Percentiles rank a stretch among this genome's conserved stretches.
Evolutionary conservation across 352 stramenopile species (phyloP).

Genomic region (Pythium apleroticum): DNA sequence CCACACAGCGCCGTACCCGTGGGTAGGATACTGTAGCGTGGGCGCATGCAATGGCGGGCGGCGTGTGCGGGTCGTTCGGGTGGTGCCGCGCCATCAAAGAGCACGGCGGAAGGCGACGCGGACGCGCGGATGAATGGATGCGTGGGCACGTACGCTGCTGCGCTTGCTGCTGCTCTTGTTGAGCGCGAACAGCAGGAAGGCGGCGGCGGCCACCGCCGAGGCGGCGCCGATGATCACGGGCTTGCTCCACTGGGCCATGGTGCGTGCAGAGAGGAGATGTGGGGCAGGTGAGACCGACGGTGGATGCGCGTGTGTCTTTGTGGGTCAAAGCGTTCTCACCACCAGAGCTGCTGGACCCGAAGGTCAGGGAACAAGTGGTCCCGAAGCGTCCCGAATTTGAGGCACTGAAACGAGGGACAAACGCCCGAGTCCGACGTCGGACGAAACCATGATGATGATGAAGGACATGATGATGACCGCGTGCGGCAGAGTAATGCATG

Average conservation of each 20-base stretch:
- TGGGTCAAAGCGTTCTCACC: conserved; percentile 17
- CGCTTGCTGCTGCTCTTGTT: conserved; percentile 34
- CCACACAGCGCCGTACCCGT: background rate
- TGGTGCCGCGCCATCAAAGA: too few relatives aligned
- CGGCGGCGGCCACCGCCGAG: conserved; percentile 56
- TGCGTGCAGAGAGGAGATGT: conserved; percentile 1
- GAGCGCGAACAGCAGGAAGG: conserved; percentile 58
- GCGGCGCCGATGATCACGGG: conserved; percentile 73
- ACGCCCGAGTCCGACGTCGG: background rate
- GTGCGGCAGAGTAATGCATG: background rate
- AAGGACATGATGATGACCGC: background rate
- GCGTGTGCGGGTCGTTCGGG: conserved; percentile 10
- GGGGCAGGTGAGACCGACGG: background rate
- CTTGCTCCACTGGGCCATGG: conserved; percentile 82
- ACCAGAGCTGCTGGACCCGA: conserved; percentile 19
- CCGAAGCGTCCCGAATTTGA: conserved; percentile 27
- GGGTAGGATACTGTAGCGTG: background rate
- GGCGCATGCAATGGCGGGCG: too few relatives aligned
- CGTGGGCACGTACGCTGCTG: conserved; percentile 32
- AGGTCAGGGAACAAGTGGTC: conserved; percentile 13
- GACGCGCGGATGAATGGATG: too few relatives aligned
- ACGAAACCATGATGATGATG: background rate
- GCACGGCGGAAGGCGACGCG: too few relatives aligned
- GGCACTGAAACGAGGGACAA: conserved; percentile 12
- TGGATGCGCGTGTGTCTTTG: conserved; percentile 27